Conservation (phyloP, 169 alveolate species). For the Plasmodium knowlesi region DNA sequence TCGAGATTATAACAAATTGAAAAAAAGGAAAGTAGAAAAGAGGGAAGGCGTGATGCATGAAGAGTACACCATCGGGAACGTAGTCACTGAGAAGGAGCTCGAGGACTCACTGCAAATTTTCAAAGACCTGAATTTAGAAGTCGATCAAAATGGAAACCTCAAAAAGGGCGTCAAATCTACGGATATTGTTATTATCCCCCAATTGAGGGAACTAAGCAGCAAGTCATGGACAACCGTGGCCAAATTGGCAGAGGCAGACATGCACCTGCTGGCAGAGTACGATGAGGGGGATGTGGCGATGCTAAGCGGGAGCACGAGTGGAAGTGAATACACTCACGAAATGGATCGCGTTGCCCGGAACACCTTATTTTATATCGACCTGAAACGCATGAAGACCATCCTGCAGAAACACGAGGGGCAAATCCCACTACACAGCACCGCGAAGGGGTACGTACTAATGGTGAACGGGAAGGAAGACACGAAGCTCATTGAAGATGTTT, state of each 20-base stretch:
- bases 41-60: slow-evolving; percentile 66
- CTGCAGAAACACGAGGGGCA: slow-evolving; percentile 10
- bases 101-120: slow-evolving; percentile 67
- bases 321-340: neutral
- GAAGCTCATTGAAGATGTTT: neutral
- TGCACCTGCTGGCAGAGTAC: slow-evolving; percentile 17
- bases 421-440: neutral
- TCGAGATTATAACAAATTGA: slow-evolving; percentile 77
- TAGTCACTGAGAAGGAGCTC: slow-evolving; percentile 54
- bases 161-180: slow-evolving; percentile 55
- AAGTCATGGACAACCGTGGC: slow-evolving; percentile 13
- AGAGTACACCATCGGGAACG: slow-evolving; percentile 57
- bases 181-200: slow-evolving; percentile 21
- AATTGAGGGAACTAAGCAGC: slow-evolving; percentile 17
- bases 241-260: slow-evolving; percentile 35
- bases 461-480: slow-evolving; percentile 63
- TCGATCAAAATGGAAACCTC: slow-evolving; percentile 58
- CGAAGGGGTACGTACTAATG: slow-evolving; percentile 32
- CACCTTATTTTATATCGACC: slow-evolving; percentile 14
- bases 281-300: slow-evolving; percentile 5
- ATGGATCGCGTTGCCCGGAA: neutral
- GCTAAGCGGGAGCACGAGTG: neutral
- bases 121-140: slow-evolving; percentile 62
- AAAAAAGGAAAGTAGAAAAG: slow-evolving; percentile 75
- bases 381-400: neutral